phyloP scores from a whole-genome alignment of 805 yeast species.

The Myxozyma kluyveri region DNA sequence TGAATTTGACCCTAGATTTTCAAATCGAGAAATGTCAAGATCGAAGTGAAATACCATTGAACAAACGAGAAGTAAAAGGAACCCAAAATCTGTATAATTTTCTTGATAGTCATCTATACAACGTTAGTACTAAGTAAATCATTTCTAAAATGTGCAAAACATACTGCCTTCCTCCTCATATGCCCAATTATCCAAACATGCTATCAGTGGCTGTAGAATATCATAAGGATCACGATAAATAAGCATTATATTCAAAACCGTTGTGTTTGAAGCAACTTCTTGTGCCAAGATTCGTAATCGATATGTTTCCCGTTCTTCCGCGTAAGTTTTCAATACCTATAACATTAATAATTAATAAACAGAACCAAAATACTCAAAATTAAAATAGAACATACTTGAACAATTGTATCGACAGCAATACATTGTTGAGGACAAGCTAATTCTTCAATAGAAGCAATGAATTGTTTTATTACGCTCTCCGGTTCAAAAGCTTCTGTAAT shows the following conservation, averaged over 20 bases:
- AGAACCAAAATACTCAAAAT: no score
- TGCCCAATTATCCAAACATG: slow-evolving; percentile 51
- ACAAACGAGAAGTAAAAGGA: slow-evolving; percentile 50
- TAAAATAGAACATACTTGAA: no score
- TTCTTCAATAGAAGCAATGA: slow-evolving; percentile 34
- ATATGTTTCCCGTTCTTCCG: slow-evolving; percentile 45
- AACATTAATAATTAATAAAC: slow-evolving; percentile 44
- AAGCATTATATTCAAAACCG: slow-evolving; percentile 45
- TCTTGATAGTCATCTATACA: slow-evolving; percentile 57
- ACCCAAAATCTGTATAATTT: slow-evolving; percentile 64
- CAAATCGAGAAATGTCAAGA: slow-evolving; percentile 31
- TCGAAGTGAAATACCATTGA: slow-evolving; percentile 42
- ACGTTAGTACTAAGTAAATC: no score
- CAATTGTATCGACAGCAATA: slow-evolving; percentile 11
- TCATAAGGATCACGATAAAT: slow-evolving; percentile 47
- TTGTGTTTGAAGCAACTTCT: slow-evolving; percentile 47
- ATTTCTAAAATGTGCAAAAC: no score
- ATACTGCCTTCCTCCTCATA: slow-evolving; percentile 51
- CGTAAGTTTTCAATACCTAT: slow-evolving; percentile 46
- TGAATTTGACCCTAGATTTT: slow-evolving; percentile 8
- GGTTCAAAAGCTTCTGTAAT: slow-evolving; percentile 35
- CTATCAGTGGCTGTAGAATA: slow-evolving; percentile 47
- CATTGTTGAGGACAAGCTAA: slow-evolving; percentile 13
- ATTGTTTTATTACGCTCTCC: slow-evolving; percentile 31
- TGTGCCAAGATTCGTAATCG: slow-evolving; percentile 52